These are phyloP conservation scores for Wickerhamomyces chaumierensis DNA, from an alignment of 805 yeast genomes.

Conservation along the genomic window DNA sequence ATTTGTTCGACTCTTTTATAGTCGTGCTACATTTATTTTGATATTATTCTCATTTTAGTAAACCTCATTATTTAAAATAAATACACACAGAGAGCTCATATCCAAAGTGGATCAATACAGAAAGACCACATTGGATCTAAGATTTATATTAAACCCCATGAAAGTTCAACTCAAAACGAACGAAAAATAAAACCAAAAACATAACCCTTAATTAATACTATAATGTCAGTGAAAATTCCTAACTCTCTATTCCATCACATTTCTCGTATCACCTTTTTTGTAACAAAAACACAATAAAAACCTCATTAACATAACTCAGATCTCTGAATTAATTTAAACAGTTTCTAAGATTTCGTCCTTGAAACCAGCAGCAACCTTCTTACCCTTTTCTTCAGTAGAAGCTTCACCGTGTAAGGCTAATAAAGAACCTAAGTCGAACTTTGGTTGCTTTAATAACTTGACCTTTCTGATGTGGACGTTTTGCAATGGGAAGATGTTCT, in stretches of 20 bases:
- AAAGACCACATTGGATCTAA: not conserved
- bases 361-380: slow-evolving; percentile 87
- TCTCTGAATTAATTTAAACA: slow-evolving; percentile 41
- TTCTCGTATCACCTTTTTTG: not conserved
- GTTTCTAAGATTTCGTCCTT: slow-evolving; percentile 95
- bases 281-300: too few relatives aligned
- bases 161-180: not conserved
- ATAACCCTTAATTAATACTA: not conserved
- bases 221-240: not conserved
- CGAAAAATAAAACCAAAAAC: not conserved
- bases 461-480: slow-evolving; percentile 98
- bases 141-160: not conserved
- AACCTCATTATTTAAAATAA: not conserved
- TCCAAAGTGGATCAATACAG: too few relatives aligned
- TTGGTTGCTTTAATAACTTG: slow-evolving; percentile 96
- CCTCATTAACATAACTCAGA: not conserved
- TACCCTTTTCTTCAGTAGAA: slow-evolving; percentile 87
- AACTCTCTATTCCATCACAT: not conserved
- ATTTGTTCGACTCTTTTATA: too few relatives aligned
- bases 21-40: too few relatives aligned
- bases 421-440: slow-evolving; percentile 95
- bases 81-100: not conserved
- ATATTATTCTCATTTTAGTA: not conserved
- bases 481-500: slow-evolving; percentile 93
- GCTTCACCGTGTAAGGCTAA: slow-evolving; percentile 94